Base-by-base conservation (phyloP, 2,329 filamentous ascomycete genomes). In the Thielaviopsis punctulata region DNA sequence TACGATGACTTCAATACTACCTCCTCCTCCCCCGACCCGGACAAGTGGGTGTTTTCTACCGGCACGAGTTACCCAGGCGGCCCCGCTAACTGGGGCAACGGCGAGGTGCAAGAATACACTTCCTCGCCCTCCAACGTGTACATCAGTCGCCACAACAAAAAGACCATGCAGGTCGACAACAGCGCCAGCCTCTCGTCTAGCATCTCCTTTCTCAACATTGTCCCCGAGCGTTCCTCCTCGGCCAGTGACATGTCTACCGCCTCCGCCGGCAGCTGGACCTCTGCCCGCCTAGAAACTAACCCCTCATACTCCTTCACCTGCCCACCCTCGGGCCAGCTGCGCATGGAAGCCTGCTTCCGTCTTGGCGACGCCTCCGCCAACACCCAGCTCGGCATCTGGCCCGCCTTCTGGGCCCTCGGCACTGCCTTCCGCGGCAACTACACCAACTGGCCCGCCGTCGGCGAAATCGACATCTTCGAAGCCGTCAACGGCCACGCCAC, bases 41-140 rank as follows among this genome's bases (percentile, higher is more conserved):
- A 27, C 22, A 52, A 55, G 18, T 55, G 53, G 49, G 30, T 52
- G 3, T 15, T 52, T 3, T 45, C 69, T 56, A 59, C 62, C n/a
- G 72, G 72, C 48, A 73, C 68, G 0, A 56, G 58, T 9, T 75
- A 75, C 56, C 63, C 68, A 1, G 67, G 67, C n/a, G 71, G 71
- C 1, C 60, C 70, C 0, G 51, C 60, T 7, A 62, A 68, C 55
- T 75, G 72, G 71, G 71, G 72, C 48, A 75, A 72, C 3, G 64
- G 66, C 53, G 72, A 75, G 59, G 62, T 69, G 18, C 62, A 75
- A 59, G 65, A 62, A 1, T 74, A 74, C 61, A 73, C 70, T 21
- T 58, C 59, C 45, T 61, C 61, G 30, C 30, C 57, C 12, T 53
- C 59, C 43, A 75, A 75, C 60, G 57, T 73, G 44, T 62, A 59